These are phyloP conservation scores for Thalassiosira profunda DNA, from an alignment of 108 stramenopile genomes.

Conservation along the genomic window DNA sequence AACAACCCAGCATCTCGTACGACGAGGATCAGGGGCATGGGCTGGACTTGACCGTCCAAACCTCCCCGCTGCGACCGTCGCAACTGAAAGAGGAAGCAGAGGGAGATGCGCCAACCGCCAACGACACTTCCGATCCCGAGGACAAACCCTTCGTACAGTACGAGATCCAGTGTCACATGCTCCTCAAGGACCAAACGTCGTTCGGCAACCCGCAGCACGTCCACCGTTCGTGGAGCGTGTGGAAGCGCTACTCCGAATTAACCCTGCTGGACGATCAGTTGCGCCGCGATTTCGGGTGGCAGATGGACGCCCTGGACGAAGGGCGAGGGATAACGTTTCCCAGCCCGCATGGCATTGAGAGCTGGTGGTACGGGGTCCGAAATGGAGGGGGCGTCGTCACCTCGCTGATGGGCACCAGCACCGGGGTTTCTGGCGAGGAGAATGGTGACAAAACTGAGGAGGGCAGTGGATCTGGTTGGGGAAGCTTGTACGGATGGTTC, in stretches of 20 bases:
- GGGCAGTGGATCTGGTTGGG: not conserved
- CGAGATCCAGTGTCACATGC: constrained; percentile 33
- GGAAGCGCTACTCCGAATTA: constrained; percentile 49
- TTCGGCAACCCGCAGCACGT: not conserved
- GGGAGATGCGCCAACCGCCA: not conserved
- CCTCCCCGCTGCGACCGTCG: not conserved
- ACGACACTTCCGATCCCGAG: not conserved
- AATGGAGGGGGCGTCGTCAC: constrained; percentile 4
- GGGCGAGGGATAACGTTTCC: constrained; percentile 33
- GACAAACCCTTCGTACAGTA: constrained; percentile 30
- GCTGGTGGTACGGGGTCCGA: constrained; percentile 28
- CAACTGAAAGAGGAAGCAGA: not conserved
- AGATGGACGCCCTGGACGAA: constrained; percentile 41
- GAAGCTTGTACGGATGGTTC: not conserved
- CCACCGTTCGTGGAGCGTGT: constrained; percentile 30
- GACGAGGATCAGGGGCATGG: not conserved
- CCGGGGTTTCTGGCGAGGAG: not conserved
- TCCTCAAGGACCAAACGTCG: constrained; percentile 14
- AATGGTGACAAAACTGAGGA: not conserved
- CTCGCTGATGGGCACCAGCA: not conserved
- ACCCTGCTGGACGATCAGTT: constrained; percentile 16
- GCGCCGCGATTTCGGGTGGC: constrained; percentile 34
- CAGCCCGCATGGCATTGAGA: constrained; percentile 17
- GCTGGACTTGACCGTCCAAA: not conserved
- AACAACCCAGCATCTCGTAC: constrained; percentile 7